Evolutionary conservation across 208 protist genomes (phyloP).

Genomic region (Sergeia podlipaevii): DNA sequence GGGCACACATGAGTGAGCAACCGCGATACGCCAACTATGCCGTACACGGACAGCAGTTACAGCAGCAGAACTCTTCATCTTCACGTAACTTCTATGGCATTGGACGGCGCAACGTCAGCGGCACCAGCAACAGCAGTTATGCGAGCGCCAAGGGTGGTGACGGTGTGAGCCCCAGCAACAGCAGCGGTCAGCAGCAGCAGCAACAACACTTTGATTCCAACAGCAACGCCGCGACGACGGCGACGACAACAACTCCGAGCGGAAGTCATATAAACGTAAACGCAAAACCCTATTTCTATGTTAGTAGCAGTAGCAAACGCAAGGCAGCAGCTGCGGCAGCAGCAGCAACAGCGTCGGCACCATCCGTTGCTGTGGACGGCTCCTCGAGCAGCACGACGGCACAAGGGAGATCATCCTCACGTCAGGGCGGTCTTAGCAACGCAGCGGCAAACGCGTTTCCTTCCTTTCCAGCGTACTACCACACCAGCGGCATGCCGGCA

Average conservation of each 20-base stretch:
- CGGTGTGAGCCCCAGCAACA: constrained; percentile 2
- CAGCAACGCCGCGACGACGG: not conserved
- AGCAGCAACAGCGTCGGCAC: not conserved
- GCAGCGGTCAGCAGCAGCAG: constrained; percentile 7
- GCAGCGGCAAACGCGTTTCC: not conserved
- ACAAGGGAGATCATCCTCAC: not conserved
- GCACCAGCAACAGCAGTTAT: not conserved
- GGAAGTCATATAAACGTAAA: constrained; percentile 54
- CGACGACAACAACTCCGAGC: constrained; percentile 3
- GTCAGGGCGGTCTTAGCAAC: not conserved
- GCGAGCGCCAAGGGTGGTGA: not conserved
- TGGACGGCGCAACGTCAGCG: constrained; percentile 8
- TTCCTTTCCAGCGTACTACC: not conserved
- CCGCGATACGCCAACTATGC: constrained; percentile 20
- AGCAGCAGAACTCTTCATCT: no score
- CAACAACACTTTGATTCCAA: no score
- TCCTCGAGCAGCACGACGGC: not conserved
- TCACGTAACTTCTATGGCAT: no score
- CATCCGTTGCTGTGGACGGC: not conserved
- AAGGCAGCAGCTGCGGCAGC: constrained; percentile 8
- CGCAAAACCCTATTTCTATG: constrained; percentile 64
- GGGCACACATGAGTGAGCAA: not conserved
- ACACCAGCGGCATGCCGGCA: not conserved
- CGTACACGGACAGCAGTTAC: constrained; percentile 5
- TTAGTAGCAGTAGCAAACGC: constrained; percentile 26